These are phyloP conservation scores for Sporothrix humicola DNA, from an alignment of 2,329 filamentous ascomycete species.

Conservation along the genomic window DNA sequence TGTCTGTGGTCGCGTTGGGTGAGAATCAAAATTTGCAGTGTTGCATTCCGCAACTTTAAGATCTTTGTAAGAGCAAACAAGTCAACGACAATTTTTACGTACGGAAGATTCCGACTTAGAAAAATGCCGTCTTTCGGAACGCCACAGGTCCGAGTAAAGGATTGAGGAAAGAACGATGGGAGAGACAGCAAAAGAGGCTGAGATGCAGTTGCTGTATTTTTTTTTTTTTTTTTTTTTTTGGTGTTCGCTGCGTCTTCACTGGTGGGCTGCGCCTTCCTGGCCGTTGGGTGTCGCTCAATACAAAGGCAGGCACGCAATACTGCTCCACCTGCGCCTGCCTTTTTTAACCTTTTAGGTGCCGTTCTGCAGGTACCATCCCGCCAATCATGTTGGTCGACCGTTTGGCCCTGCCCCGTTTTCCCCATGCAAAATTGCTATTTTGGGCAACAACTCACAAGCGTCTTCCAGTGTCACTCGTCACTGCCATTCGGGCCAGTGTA, in stretches of 20 bases:
- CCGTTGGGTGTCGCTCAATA: not conserved
- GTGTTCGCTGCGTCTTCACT: not conserved
- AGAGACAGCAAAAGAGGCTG: slow-evolving; percentile 9
- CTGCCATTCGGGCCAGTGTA: no score
- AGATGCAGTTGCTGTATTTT: not conserved
- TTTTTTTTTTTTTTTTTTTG: not conserved
- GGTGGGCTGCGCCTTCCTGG: slow-evolving; percentile 23
- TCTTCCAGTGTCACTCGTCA: not conserved
- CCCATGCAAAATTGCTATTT: slow-evolving; percentile 21
- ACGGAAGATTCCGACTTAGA: not conserved
- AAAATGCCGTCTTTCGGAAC: not conserved
- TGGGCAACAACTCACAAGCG: slow-evolving; percentile 15
- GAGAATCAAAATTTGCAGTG: not conserved
- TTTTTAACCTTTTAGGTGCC: not conserved
- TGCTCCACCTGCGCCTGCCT: slow-evolving; percentile 8
- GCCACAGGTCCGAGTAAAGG: not conserved
- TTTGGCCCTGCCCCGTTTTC: not conserved
- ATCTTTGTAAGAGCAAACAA: no score
- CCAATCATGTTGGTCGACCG: not conserved
- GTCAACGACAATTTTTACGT: no score
- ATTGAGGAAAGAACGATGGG: not conserved
- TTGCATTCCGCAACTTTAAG: not conserved
- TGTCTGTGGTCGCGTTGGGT: not conserved
- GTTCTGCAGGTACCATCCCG: not conserved
- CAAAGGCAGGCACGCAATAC: slow-evolving; percentile 12